Conservation (phyloP, 129 eudicot species). For the Tagetes erecta region DNA sequence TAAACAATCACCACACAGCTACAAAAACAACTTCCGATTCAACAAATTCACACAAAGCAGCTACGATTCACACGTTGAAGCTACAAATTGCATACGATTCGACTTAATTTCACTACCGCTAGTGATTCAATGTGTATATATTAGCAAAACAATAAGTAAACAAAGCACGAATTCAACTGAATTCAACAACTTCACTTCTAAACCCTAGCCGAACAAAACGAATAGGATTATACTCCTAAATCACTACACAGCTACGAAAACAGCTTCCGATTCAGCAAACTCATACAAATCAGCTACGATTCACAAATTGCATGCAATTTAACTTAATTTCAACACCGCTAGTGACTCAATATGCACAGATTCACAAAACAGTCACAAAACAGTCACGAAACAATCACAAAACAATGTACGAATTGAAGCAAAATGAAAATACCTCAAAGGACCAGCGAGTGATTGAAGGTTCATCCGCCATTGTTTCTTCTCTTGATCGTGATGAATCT, state of each 20-base stretch:
- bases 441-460: slow-evolving; percentile 81
- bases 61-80: too few relatives aligned
- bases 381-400: not conserved
- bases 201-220: too few relatives aligned
- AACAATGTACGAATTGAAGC: not conserved
- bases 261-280: too few relatives aligned
- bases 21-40: too few relatives aligned
- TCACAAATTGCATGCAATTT: too few relatives aligned
- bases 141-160: slow-evolving; percentile 1
- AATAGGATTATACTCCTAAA: too few relatives aligned
- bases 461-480: slow-evolving; percentile 55
- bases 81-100: too few relatives aligned
- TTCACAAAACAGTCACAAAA: not conserved
- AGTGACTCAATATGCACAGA: not conserved
- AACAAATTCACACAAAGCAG: too few relatives aligned
- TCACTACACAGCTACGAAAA: too few relatives aligned
- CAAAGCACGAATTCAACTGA: not conserved
- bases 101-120: not conserved
- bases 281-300: too few relatives aligned
- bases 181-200: too few relatives aligned
- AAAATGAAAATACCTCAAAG: slow-evolving; percentile 44
- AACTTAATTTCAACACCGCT: not conserved
- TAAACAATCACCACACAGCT: too few relatives aligned
- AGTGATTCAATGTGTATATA: not conserved
- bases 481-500: slow-evolving; percentile 13